A percentile compares a stretch with the other conserved stretches of the same genome.
phyloP scores from a whole-genome alignment of 768 basidiomycete genomes.

The Brasilioporus rufonigricans region DNA sequence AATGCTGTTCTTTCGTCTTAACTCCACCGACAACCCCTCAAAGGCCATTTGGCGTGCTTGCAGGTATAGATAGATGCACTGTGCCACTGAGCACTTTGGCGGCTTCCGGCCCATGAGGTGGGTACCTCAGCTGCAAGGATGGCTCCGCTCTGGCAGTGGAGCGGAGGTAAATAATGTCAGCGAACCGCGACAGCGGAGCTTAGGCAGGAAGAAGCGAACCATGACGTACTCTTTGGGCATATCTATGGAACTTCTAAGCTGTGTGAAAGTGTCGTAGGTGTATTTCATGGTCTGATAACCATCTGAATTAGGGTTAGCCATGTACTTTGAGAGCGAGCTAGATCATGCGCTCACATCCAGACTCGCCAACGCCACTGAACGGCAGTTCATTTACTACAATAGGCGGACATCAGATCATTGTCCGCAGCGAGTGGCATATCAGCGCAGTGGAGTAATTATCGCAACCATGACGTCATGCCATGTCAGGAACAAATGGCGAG shows the following conservation, averaged over 20 bases:
- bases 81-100: conserved; percentile 8
- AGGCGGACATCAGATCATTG: not conserved
- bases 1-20: not conserved
- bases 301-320: conserved; percentile 35
- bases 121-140: conserved; percentile 21
- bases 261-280: conserved; percentile 55
- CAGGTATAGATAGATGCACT: conserved; percentile 15
- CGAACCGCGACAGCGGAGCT: not conserved
- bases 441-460: conserved; percentile 6
- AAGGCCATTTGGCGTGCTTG: conserved; percentile 2
- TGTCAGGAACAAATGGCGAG: not conserved
- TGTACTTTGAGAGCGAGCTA: not conserved
- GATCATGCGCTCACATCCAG: conserved; percentile 50
- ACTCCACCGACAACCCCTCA: not conserved
- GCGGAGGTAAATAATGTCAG: conserved; percentile 1
- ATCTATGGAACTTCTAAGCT: conserved; percentile 48
- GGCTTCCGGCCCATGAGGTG: conserved; percentile 21
- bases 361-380: conserved; percentile 58
- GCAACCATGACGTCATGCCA: conserved; percentile 13
- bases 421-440: not conserved
- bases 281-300: conserved; percentile 52
- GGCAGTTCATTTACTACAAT: conserved; percentile 40
- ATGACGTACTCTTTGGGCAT: conserved; percentile 53
- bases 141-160: conserved; percentile 21
- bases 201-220: not conserved